phyloP scores from a whole-genome alignment of 495 filamentous ascomycete species.

The Aspergillus mulundensis region DNA sequence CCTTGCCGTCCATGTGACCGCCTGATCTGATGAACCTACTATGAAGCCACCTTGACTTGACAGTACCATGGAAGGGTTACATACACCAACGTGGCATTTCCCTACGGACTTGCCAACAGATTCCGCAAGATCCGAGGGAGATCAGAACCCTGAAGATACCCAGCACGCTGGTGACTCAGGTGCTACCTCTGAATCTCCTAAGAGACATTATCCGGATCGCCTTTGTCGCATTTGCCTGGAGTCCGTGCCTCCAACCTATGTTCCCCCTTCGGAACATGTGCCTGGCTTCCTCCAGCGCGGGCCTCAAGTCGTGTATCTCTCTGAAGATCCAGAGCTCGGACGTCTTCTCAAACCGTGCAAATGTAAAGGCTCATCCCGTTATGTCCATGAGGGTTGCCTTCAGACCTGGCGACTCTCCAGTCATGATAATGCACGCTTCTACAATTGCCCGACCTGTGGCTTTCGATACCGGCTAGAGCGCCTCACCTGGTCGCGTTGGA shows the following conservation, averaged over 20 bases:
- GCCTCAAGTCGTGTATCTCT: conserved; percentile 69
- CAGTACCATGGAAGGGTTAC: conserved; percentile 16
- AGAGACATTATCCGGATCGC: conserved; percentile 59
- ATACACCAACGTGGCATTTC: conserved; percentile 25
- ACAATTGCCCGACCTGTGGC: conserved; percentile 82
- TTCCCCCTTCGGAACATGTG: conserved; percentile 56
- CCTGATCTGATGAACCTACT: conserved; percentile 10
- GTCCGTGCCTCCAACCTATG: conserved; percentile 70
- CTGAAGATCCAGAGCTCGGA: conserved; percentile 66
- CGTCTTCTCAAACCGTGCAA: conserved; percentile 87
- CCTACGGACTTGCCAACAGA: conserved; percentile 11
- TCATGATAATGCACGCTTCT: conserved; percentile 66
- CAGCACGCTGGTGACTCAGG: conserved; percentile 13
- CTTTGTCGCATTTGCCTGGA: conserved; percentile 94
- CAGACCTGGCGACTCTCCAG: conserved; percentile 73
- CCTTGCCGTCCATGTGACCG: conserved; percentile 15
- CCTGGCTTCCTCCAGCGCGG: conserved; percentile 58
- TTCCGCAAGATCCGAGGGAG: conserved; percentile 6
- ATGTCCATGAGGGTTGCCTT: conserved; percentile 93
- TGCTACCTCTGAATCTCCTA: conserved; percentile 17
- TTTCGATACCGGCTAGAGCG: conserved; percentile 81
- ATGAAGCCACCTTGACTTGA: conserved; percentile 7
- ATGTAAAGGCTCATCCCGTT: conserved; percentile 88
- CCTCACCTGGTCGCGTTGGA: conserved; percentile 68
- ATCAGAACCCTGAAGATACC: conserved; percentile 17